Conservation (phyloP, 2,329 filamentous ascomycete species). For the Aureobasidium sp. region DNA sequence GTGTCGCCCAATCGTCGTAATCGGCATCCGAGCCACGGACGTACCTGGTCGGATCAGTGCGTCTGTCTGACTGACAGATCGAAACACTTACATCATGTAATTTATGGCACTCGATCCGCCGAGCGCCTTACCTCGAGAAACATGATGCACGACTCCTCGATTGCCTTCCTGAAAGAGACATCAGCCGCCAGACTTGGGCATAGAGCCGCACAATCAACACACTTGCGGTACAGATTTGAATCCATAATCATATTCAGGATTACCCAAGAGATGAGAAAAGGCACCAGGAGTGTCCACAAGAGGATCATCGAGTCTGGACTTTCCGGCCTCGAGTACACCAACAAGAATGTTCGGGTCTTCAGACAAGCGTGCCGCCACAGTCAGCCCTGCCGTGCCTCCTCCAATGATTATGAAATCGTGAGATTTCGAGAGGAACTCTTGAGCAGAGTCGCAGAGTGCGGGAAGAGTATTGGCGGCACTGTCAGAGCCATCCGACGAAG, state of each 20-base stretch:
- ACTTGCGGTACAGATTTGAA: slow-evolving; percentile 18
- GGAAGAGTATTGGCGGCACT: not conserved
- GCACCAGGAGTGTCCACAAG: slow-evolving; percentile 23
- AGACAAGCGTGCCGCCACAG: slow-evolving; percentile 20
- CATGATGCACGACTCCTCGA: slow-evolving; percentile 20
- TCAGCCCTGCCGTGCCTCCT: slow-evolving; percentile 20
- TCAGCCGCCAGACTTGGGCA: not conserved
- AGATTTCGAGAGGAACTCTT: not conserved
- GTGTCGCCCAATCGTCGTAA: slow-evolving; percentile 42
- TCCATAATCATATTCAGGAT: slow-evolving; percentile 23
- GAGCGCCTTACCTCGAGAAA: slow-evolving; percentile 30
- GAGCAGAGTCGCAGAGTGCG: not conserved
- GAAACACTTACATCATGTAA: slow-evolving; percentile 18
- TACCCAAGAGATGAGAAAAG: slow-evolving; percentile 18
- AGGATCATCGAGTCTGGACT: slow-evolving; percentile 20
- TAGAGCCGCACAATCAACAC: not conserved
- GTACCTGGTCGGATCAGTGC: slow-evolving; percentile 26
- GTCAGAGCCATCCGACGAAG: not conserved
- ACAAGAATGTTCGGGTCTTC: slow-evolving; percentile 19
- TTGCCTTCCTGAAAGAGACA: not conserved
- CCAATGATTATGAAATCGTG: slow-evolving; percentile 21
- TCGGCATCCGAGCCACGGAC: slow-evolving; percentile 40
- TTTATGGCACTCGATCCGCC: slow-evolving; percentile 36
- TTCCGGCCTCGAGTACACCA: slow-evolving; percentile 20
- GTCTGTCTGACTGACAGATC: no score